phyloP scores from a whole-genome alignment of 768 basidiomycete genomes.

The Lactarius akahatsu region DNA sequence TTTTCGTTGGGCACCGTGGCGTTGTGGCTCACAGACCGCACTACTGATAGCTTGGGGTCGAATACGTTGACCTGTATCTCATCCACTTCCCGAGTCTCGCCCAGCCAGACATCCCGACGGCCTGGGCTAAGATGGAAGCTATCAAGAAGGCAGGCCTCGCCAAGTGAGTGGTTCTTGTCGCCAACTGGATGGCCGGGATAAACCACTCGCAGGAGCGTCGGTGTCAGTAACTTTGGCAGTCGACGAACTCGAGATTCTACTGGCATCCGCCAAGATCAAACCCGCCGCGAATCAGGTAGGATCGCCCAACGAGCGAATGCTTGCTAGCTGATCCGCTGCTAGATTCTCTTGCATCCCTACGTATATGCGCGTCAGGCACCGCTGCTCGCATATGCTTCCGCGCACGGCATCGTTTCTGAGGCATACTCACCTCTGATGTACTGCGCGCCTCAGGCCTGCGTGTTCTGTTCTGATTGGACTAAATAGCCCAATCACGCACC shows the following conservation, averaged over 20 bases:
- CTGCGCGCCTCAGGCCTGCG: constrained; percentile 25
- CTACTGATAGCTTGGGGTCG: constrained; percentile 53
- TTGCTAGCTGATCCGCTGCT: constrained; percentile 13
- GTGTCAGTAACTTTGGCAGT: constrained; percentile 69
- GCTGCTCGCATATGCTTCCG: constrained; percentile 55
- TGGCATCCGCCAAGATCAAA: constrained; percentile 59
- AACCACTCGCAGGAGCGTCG: constrained; percentile 53
- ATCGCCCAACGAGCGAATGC: constrained; percentile 27
- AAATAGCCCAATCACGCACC: constrained; percentile 55
- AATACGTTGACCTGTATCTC: constrained; percentile 69
- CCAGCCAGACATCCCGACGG: constrained; percentile 55
- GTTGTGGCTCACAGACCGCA: background rate
- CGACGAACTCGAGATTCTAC: constrained; percentile 50
- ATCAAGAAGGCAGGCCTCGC: constrained; percentile 55
- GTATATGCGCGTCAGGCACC: constrained; percentile 53
- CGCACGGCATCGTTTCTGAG: constrained; percentile 64
- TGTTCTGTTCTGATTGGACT: constrained; percentile 1
- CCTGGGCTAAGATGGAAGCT: constrained; percentile 64
- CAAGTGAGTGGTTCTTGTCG: constrained; percentile 40
- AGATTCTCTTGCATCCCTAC: constrained; percentile 75
- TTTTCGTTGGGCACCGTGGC: background rate
- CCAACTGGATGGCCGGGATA: background rate
- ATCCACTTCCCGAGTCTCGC: constrained; percentile 59
- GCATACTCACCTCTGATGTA: constrained; percentile 70
- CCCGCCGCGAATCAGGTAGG: constrained; percentile 76